Evolutionary conservation across 257 asterid genomes (phyloP), one percentile per base, ranked within the genome.

Genomic region (Parsonsia alboflavescens): DNA sequence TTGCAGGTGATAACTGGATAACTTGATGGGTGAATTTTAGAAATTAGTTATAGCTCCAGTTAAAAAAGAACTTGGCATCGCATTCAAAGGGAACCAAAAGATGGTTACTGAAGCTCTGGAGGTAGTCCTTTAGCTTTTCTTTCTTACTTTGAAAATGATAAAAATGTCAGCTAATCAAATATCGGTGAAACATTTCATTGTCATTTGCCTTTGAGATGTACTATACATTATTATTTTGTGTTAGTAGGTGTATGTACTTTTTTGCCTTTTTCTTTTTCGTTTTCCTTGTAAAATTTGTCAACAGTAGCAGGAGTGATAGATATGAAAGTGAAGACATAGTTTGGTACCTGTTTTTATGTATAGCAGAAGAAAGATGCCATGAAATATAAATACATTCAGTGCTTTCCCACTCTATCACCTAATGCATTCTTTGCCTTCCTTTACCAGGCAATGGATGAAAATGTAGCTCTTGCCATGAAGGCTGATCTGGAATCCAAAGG

Each of bases 41-140:
- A 88, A 91, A 84, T 79, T 91, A 57, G 80, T 88, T 63, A 91
- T 91, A 80, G 72, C 86, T 68, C 89, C 97, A 53, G 84, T 84
- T n/a, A 91, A 91, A 83, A 91, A 89, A 84, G 93, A 87, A 86
- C 81, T 91, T 8, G 97, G 97, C 77, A 93, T 88, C 72, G 93
- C 89, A n/a, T 91, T 91, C 79, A 91, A 85, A 85, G 93, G 89
- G 42, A 84, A 78, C 86, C 96, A 89, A 69, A 89, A 86, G 84
- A 89, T 78, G 90, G 91, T 91, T 54, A 82, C 82, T 80, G 97
- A 91, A 81, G 87, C 97, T 68, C 79, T 91, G 78, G 89, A 87
- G 96, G 97, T 91, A 82, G 5, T 26, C 42, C 22, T 42, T 50
- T 52, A 10, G 24, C 74, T 48, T 64, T 41, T 19, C 45, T 73